Base-by-base conservation (phyloP, 257 asterid species). In the Lycium barbarum region DNA sequence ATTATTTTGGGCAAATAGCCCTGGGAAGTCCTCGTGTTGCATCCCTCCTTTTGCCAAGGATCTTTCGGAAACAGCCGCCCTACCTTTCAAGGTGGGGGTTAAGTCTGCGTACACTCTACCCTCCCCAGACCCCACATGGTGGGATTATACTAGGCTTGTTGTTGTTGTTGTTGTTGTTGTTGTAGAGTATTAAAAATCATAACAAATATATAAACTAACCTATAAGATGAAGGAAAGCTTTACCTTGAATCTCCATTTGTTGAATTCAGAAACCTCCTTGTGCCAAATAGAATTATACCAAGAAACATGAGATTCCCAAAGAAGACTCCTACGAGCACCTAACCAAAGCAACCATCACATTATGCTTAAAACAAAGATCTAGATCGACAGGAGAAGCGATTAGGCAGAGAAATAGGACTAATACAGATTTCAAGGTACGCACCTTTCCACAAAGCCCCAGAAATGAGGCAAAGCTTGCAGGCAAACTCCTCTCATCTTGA, bases 291-390 rank as follows among this genome's bases (percentile, higher is more conserved):
- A 78, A 92, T 74, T 59, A 85, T 85, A 54, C 84, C 78, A 54
- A 91, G 83, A 85, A 93, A 91, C 54, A 87, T 26, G 70, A 93
- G 76, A 86, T 93, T 95, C 82, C 93, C 95, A 58, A 90, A 84
- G 88, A 92, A 45, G 82, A 87, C 93, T 78, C 94, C 91, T 51
- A 79, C 36, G 54, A 93, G 86, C 86, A 92, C 87, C 98, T 95
- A 91, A 81, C 45, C 84, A 22, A 38, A 84, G 20, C 55, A 78
- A 53, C 65, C 81, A 17, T 13, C 79, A 3, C 58, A 2, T 83
- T 61, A 63, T 22, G 74, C n/a, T 82, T 81, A 35, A 40, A 51
- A 53, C 12, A 54, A 53, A 54, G 54, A n/a, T 57, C 81, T 53
- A 68, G 38, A 68, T 33, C 13, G 8, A 53, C 82, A 26, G 15